Base-by-base conservation (phyloP, 305 asterid genomes). In the Solanum chacoense region DNA sequence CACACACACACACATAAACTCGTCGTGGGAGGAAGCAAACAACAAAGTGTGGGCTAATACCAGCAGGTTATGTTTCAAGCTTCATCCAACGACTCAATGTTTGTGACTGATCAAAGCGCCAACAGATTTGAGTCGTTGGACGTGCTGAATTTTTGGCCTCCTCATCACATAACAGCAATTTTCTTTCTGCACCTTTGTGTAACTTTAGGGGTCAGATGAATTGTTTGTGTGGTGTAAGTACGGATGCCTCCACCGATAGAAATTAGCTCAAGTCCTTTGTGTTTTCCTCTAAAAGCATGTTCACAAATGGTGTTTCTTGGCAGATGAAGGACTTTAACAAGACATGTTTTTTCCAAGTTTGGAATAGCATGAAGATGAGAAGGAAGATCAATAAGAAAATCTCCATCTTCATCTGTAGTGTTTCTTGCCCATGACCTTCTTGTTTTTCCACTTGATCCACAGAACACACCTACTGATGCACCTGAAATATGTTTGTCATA, bases 291-390 rank as follows among this genome's bases (percentile, higher is more conserved):
- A 67, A 91, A 88, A 32, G 91, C 91, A n/a, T 86, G 91, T 5
- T 72, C 72, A 86, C 98, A 95, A 20, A 89, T 88, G 55, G 94
- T 91, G 81, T 80, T 75, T 75, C 72, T 88, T 6, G 98, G 98
- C 4, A 96, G 91, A 50, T 86, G 87, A 40, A 92, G 89, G 6
- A 96, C 94, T 85, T 88, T 89, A 34, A 94, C 93, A 0, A 80
- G 88, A 35, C 99, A 97, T 5, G 90, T 76, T 18, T 91, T 93
- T 86, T 97, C 98, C 88, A 97, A 75, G 89, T 95, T 91, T 7
- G 98, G 98, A 32, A 94, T 94, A 6, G 98, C 98, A 75, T 97
- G 99, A 55, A 97, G 96, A 88, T 94, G 97, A 9, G 99, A 96
- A 40, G 99, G 99, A 26, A 97, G 94, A 34, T 97, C 98, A 5